A percentile compares a stretch with the other conserved stretches of the same genome.
These are phyloP conservation scores for Cutaneotrichosporon dermatis DNA, from an alignment of 1,284 basidiomycete genomes.

Conservation along the genomic window DNA sequence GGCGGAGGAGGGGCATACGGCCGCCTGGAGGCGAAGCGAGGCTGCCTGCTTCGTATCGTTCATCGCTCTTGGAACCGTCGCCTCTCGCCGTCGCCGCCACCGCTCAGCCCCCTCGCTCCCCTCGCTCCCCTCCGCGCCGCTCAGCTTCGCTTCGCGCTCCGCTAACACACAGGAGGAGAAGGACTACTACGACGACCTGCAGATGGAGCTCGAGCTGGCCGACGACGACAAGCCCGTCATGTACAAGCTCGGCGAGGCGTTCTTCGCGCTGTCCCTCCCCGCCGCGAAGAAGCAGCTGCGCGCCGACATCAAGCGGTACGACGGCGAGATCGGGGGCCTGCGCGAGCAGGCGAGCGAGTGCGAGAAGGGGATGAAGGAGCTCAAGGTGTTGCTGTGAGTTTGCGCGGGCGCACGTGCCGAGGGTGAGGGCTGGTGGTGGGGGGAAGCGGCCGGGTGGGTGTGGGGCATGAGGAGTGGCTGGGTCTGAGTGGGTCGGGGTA, in stretches of 20 bases:
- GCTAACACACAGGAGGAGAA: constrained; percentile 67
- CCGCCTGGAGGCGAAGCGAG: no score
- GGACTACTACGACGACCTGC: constrained; percentile 83
- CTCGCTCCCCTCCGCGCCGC: no score
- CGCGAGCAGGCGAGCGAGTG: constrained; percentile 63
- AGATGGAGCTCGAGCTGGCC: constrained; percentile 80
- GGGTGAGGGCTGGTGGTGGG: no score
- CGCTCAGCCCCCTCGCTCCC: no score
- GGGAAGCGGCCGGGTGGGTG: no score
- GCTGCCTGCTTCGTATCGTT: no score
- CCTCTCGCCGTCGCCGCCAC: no score
- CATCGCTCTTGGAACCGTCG: no score
- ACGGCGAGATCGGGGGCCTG: constrained; percentile 59
- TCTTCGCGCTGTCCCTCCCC: constrained; percentile 68
- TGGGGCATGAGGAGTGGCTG: no score
- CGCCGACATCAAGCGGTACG: constrained; percentile 61
- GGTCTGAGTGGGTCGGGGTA: no score
- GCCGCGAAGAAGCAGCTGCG: constrained; percentile 72
- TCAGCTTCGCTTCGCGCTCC: not conserved
- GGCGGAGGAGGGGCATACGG: no score
- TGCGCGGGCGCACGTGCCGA: no score
- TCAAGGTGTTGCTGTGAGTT: constrained; percentile 68
- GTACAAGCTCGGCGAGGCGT: constrained; percentile 89
- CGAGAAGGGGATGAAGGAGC: constrained; percentile 77
- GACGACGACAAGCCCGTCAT: constrained; percentile 70